Conservation (phyloP, 1,284 basidiomycete genomes). For the Ganoderma lingzhi region DNA sequence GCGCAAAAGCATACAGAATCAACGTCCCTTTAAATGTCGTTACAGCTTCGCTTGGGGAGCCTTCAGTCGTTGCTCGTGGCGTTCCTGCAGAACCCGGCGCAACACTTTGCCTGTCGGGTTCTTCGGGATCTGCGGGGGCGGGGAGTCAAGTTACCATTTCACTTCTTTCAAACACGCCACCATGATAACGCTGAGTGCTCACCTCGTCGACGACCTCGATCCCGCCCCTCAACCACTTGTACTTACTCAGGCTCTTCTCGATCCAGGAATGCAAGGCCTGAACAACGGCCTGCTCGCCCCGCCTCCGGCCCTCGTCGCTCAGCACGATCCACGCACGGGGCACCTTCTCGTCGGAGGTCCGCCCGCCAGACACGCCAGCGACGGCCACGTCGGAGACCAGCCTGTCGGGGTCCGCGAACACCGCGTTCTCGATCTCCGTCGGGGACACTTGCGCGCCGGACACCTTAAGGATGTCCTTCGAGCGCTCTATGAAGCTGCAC, state of each 20-base stretch:
- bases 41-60: slow-evolving; percentile 27
- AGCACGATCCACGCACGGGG: slow-evolving; percentile 81
- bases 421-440: slow-evolving; percentile 71
- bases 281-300: slow-evolving; percentile 53
- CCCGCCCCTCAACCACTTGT: slow-evolving; percentile 77
- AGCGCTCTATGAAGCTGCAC: slow-evolving; percentile 64
- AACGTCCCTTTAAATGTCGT: not conserved
- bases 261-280: slow-evolving; percentile 65
- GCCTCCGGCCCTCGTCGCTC: slow-evolving; percentile 55
- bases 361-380: slow-evolving; percentile 73
- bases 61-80: slow-evolving; percentile 49
- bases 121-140: slow-evolving; percentile 64
- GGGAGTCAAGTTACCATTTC: not conserved
- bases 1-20: not conserved
- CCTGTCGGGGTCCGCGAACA: slow-evolving; percentile 63
- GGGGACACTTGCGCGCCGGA: slow-evolving; percentile 81
- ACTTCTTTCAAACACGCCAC: not conserved
- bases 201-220: slow-evolving; percentile 71
- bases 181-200: slow-evolving; percentile 27
- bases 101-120: slow-evolving; percentile 74
- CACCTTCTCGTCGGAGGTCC: slow-evolving; percentile 70
- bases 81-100: slow-evolving; percentile 63
- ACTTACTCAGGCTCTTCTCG: slow-evolving; percentile 66
- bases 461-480: slow-evolving; percentile 78
- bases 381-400: slow-evolving; percentile 70